These are phyloP conservation scores for Canavalia ensiformis DNA, from an alignment of 306 rosid species.

Conservation along the genomic window DNA sequence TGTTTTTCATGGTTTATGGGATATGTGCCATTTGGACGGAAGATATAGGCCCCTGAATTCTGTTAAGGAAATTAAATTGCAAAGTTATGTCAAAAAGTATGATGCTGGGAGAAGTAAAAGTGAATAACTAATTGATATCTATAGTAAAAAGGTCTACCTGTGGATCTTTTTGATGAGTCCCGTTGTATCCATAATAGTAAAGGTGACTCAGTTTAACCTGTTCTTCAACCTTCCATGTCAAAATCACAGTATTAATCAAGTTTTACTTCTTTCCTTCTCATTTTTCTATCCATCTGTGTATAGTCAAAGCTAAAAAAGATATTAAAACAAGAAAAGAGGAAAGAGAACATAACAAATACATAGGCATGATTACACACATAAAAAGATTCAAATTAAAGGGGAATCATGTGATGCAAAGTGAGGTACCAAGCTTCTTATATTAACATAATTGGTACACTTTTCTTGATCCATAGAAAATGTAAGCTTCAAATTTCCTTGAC, in stretches of 20 bases:
- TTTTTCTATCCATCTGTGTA: conserved; percentile 6
- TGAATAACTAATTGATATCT: conserved; percentile 31
- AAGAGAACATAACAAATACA: conserved; percentile 34
- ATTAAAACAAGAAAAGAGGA: conserved; percentile 34
- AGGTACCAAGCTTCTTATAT: conserved; percentile 60
- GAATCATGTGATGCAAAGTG: conserved; percentile 31
- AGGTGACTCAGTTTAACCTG: conserved; percentile 58
- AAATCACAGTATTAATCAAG: conserved; percentile 42
- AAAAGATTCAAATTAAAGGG: conserved; percentile 28
- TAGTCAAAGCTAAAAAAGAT: conserved; percentile 27
- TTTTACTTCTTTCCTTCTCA: conserved; percentile 25
- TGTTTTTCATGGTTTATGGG: conserved; percentile 51
- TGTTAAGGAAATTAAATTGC: conserved; percentile 45
- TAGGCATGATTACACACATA: conserved; percentile 12
- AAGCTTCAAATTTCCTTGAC: conserved; percentile 80
- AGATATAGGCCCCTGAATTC: conserved; percentile 69
- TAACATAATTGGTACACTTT: conserved; percentile 62
- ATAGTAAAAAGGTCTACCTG: conserved; percentile 50
- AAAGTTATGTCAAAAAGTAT: conserved; percentile 15
- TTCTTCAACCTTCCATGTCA: conserved; percentile 61
- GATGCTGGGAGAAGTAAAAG: conserved; percentile 24
- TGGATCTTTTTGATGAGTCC: conserved; percentile 54
- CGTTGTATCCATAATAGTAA: conserved; percentile 64
- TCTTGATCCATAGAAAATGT: conserved; percentile 62
- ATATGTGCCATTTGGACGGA: conserved; percentile 67